Conservation (phyloP, 225 moss, liverwort and hornwort genomes). For the Takakia lepidozioides region DNA sequence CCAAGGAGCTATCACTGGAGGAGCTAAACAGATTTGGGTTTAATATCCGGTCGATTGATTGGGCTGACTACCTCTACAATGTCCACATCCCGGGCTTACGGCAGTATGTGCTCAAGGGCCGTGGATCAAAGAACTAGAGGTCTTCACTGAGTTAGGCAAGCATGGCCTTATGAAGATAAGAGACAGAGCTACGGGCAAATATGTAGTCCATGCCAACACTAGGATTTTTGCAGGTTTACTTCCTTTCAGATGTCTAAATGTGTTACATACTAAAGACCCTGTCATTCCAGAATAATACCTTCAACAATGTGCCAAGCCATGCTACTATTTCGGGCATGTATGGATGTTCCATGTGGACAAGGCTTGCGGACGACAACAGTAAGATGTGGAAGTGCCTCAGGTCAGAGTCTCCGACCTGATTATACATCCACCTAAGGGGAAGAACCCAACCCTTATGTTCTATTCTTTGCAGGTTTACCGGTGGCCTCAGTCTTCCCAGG, state of each 20-base stretch:
- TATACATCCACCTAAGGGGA: background rate
- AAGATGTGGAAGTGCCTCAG: conserved; percentile 19
- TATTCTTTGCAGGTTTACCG: conserved; percentile 9
- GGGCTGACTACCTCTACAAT: conserved; percentile 57
- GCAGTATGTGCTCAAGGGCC: conserved; percentile 57
- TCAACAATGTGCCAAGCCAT: too few relatives aligned
- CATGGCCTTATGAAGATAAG: too few relatives aligned
- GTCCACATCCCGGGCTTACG: conserved; percentile 67
- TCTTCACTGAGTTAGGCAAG: too few relatives aligned
- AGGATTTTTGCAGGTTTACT: conserved; percentile 10
- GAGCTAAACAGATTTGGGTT: conserved; percentile 48
- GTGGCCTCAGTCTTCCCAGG: conserved; percentile 6
- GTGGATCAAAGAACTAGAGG: conserved; percentile 43
- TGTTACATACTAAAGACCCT: conserved; percentile 35
- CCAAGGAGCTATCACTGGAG: conserved; percentile 38
- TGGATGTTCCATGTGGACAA: too few relatives aligned
- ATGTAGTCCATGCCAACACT: conserved; percentile 9
- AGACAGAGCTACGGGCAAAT: too few relatives aligned
- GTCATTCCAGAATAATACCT: conserved; percentile 33
- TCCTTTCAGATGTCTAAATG: conserved; percentile 32
- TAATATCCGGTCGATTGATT: conserved; percentile 48
- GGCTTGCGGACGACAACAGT: too few relatives aligned
- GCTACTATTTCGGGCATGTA: too few relatives aligned
- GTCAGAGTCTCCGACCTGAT: background rate
- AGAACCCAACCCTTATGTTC: conserved; percentile 5